Evolutionary conservation across 352 stramenopile species (phyloP).

Genomic region (Pythium coloratum): DNA sequence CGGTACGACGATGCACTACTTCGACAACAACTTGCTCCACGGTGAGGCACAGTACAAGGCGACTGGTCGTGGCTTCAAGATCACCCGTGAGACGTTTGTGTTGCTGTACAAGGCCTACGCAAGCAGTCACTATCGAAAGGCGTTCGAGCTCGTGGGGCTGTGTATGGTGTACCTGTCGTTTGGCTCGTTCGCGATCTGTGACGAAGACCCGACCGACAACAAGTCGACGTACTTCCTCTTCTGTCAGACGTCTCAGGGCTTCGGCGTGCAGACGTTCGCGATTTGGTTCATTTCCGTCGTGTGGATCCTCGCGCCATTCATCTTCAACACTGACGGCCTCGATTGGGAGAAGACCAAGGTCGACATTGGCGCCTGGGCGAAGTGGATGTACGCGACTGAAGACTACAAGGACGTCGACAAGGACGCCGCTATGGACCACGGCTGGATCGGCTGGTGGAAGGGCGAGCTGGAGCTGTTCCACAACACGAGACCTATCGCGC

Average conservation of each 20-base stretch:
- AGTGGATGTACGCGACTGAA: slow-evolving; percentile 82
- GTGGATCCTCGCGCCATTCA: slow-evolving; percentile 75
- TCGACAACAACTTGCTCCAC: slow-evolving; percentile 81
- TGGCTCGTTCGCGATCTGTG: slow-evolving; percentile 67
- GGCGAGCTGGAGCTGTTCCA: slow-evolving; percentile 68
- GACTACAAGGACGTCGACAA: slow-evolving; percentile 61
- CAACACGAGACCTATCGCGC: slow-evolving; percentile 68
- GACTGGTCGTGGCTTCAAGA: slow-evolving; percentile 83
- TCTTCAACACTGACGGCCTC: slow-evolving; percentile 86
- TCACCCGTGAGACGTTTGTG: slow-evolving; percentile 80
- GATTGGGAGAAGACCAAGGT: slow-evolving; percentile 86
- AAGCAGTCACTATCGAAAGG: slow-evolving; percentile 72
- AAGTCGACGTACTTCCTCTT: slow-evolving; percentile 54
- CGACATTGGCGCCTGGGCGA: slow-evolving; percentile 66
- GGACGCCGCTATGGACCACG: slow-evolving; percentile 46
- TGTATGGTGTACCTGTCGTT: slow-evolving; percentile 77
- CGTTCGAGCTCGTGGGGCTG: slow-evolving; percentile 72
- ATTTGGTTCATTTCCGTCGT: slow-evolving; percentile 77
- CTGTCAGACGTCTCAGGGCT: slow-evolving; percentile 71
- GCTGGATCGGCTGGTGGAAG: slow-evolving; percentile 88
- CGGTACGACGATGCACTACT: slow-evolving; percentile 86
- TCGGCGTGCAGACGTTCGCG: slow-evolving; percentile 78
- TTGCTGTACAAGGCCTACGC: slow-evolving; percentile 83
- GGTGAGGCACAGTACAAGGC: slow-evolving; percentile 81
- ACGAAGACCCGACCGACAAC: slow-evolving; percentile 43